Conservation (phyloP, 345 rosid genomes). For the Gossypium bickii region DNA sequence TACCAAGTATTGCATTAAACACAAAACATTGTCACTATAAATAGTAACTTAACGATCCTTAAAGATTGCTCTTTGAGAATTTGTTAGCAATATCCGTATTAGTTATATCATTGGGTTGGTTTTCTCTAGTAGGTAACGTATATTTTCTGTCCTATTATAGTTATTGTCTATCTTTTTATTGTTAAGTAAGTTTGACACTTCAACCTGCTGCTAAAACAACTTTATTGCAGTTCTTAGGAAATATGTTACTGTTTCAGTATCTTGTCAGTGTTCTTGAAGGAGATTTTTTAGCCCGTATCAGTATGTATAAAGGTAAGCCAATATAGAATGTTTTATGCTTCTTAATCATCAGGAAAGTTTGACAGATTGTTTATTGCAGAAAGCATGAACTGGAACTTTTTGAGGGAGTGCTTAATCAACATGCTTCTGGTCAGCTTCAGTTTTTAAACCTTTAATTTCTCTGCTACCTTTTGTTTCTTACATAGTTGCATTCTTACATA, state of each 20-base stretch:
- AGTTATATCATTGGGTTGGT: neutral
- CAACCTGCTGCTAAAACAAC: conserved; percentile 21
- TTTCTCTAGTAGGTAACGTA: neutral
- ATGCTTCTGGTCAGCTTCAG: conserved; percentile 57
- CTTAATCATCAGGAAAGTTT: conserved; percentile 1
- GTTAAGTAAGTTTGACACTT: neutral
- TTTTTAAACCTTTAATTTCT: neutral
- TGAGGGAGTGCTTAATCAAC: conserved; percentile 65
- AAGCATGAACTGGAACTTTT: conserved; percentile 60
- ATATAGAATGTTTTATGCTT: neutral
- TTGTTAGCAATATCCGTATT: neutral
- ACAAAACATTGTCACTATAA: neutral
- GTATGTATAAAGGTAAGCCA: conserved; percentile 43
- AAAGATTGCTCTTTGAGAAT: neutral
- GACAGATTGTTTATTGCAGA: conserved; percentile 41
- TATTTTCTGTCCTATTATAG: neutral
- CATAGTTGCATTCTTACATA: neutral
- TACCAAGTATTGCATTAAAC: neutral
- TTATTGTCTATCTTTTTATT: neutral
- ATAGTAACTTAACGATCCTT: neutral
- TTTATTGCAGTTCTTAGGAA: conserved; percentile 48
- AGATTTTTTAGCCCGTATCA: conserved; percentile 53
- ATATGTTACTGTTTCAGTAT: conserved; percentile 70
- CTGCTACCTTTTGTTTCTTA: neutral
- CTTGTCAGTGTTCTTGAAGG: conserved; percentile 60